A percentile compares a stretch with the other conserved stretches of the same genome.
phyloP scores from a whole-genome alignment of 129 eudicot genomes.

The Chrysanthemum lavandulifolium region DNA sequence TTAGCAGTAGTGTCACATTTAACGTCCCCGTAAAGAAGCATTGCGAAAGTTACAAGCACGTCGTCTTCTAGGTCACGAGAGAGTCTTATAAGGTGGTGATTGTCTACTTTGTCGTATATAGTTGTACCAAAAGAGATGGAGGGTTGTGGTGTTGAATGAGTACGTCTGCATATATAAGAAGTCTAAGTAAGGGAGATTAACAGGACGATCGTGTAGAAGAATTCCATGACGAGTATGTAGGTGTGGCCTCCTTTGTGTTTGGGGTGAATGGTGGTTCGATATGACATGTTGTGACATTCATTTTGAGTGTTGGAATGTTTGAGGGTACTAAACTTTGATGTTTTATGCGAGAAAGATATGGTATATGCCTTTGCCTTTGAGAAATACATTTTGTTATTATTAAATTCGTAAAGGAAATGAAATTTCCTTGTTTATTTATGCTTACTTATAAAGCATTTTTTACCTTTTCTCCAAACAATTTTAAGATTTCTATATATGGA shows the following conservation, averaged over 20 bases:
- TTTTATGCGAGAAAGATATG: slow-evolving; percentile 16
- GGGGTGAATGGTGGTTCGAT: slow-evolving; percentile 6
- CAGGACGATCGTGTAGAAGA: slow-evolving; percentile 13
- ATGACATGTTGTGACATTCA: slow-evolving; percentile 11
- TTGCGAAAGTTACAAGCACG: slow-evolving; percentile 26
- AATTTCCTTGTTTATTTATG: background rate
- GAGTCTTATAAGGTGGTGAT: slow-evolving; percentile 17
- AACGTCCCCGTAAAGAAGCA: slow-evolving; percentile 24
- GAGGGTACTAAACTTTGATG: slow-evolving; percentile 2
- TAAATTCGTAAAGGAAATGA: too few species aligned
- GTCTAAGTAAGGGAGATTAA: slow-evolving; percentile 25
- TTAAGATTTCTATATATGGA: too few species aligned
- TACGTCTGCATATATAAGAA: slow-evolving; percentile 30
- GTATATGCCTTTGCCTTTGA: too few species aligned
- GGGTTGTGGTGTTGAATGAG: slow-evolving; percentile 2
- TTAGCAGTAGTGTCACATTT: background rate
- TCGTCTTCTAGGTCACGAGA: slow-evolving; percentile 27
- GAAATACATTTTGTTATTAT: background rate
- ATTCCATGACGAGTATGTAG: slow-evolving; percentile 8
- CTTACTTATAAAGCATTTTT: too few species aligned
- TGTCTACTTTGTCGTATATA: background rate
- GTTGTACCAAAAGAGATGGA: background rate
- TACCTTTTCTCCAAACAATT: too few species aligned
- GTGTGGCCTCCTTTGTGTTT: background rate
- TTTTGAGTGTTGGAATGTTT: slow-evolving; percentile 3